Base-by-base conservation (phyloP, 768 basidiomycete species). In the Tubosaeta brunneosetosa region DNA sequence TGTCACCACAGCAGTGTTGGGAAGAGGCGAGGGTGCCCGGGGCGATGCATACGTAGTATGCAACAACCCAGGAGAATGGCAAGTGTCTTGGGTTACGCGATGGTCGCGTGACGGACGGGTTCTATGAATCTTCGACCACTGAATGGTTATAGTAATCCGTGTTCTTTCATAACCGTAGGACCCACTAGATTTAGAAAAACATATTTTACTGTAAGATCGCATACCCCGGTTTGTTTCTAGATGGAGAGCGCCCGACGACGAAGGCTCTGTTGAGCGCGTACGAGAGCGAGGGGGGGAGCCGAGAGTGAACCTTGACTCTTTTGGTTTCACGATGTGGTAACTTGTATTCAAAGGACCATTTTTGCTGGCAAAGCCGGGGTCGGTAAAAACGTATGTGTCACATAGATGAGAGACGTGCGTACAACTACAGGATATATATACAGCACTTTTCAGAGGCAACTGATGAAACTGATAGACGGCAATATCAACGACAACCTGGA, bases 251-350 rank as follows among this genome's bases (percentile, higher is more conserved):
- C 22, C 22, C 22, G 88, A 89, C 53, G 88, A 90, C 58, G 77
- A 78, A 49, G 81, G 85, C 4, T 89, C 63, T 91, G 50, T 68
- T 91, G 53, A 88, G 85, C 64, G 88, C 88, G 17, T 91, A 91
- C 61, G 88, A 90, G 70, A 88, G 88, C 61, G 87, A 88, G 62
- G 85, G 83, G 48, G 74, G 73, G 29, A 63, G 65, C 33, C 63
- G 44, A n/a, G 61, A 65, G 45, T 70, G 61, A 61, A 46, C 29
- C 13, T 34, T 42, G 3, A 5, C 12, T 7, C 32, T 13, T n/a
- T 37, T 27, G 43, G 26, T 42, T 49, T 45, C 38, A 37, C 17
- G 8, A 19, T 29, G 14, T 6, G 32, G 44, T 32, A 29, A 51
- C 17, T 31, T 7, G 31, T 17, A 22, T 17, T n/a, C 36, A n/a